These are phyloP conservation scores for Corynascus novoguineensis DNA, from an alignment of 495 filamentous ascomycete species.

Conservation along the genomic window DNA sequence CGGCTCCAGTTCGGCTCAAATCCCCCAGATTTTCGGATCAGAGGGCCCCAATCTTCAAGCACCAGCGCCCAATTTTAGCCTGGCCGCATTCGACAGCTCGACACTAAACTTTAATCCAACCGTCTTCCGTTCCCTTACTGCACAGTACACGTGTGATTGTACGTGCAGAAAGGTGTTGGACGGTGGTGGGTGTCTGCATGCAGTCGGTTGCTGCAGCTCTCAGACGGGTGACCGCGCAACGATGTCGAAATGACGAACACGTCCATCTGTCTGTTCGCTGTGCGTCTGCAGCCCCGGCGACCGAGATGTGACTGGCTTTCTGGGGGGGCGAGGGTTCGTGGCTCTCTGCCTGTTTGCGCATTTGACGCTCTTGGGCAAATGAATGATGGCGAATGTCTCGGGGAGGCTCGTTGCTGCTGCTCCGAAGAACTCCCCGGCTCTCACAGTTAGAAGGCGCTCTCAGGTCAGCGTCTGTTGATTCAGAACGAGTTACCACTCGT, in stretches of 20 bases:
- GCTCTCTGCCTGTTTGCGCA: neutral
- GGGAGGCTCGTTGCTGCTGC: no score
- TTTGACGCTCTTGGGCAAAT: neutral
- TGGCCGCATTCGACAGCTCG: slow-evolving; percentile 17
- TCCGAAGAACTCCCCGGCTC: no score
- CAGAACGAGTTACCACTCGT: no score
- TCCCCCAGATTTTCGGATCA: slow-evolving; percentile 21
- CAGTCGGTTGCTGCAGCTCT: neutral
- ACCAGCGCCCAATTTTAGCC: slow-evolving; percentile 25
- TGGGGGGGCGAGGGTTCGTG: neutral
- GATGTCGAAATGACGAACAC: neutral
- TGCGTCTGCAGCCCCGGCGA: neutral
- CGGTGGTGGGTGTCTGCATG: neutral
- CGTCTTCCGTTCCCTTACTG: neutral
- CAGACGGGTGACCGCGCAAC: neutral
- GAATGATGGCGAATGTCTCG: neutral
- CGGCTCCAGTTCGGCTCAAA: slow-evolving; percentile 14
- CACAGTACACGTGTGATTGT: no score
- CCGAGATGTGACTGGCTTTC: neutral
- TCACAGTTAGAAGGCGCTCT: no score
- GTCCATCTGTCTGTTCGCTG: no score
- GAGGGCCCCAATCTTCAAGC: slow-evolving; percentile 19
- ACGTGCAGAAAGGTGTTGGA: no score
- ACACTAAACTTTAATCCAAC: slow-evolving; percentile 26
- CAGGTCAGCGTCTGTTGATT: no score